These are phyloP conservation scores for Combretum micranthum DNA, from an alignment of 345 rosid species.

Conservation along the genomic window DNA sequence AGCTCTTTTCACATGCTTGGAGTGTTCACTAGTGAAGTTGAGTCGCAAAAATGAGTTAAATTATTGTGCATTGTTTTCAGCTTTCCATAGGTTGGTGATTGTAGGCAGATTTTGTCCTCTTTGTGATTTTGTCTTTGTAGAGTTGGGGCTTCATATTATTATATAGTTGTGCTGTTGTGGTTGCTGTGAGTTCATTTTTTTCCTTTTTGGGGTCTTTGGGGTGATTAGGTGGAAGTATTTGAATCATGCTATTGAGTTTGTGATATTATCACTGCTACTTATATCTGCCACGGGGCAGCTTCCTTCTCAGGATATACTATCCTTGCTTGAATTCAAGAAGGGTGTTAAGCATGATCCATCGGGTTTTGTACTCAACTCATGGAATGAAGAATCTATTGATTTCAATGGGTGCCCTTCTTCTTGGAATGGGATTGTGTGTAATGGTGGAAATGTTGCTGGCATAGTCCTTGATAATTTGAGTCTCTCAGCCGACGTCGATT, in stretches of 20 bases:
- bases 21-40: conserved; percentile 12
- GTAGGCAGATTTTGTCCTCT: too few relatives aligned
- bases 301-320: conserved; percentile 93
- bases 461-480: conserved; percentile 75
- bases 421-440: conserved; percentile 95
- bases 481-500: conserved; percentile 71
- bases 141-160: not conserved
- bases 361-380: conserved; percentile 84
- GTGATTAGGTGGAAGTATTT: conserved; percentile 10
- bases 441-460: conserved; percentile 84
- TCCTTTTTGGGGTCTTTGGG: not conserved
- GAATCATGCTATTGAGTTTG: conserved; percentile 46
- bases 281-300: conserved; percentile 72
- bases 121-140: conserved; percentile 1
- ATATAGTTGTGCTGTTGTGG: not conserved
- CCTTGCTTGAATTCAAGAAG: conserved; percentile 92
- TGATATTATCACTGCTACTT: conserved; percentile 35
- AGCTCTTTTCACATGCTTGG: conserved; percentile 16
- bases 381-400: conserved; percentile 95
- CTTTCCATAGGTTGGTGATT: too few relatives aligned
- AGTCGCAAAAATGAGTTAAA: too few relatives aligned
- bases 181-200: not conserved
- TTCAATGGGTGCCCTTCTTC: conserved; percentile 96
- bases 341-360: conserved; percentile 94
- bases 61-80: too few relatives aligned